Evolutionary conservation across 768 basidiomycete genomes (phyloP), one percentile per base, ranked within the genome.

Genomic region (Kwoniella mangroviensis): DNA sequence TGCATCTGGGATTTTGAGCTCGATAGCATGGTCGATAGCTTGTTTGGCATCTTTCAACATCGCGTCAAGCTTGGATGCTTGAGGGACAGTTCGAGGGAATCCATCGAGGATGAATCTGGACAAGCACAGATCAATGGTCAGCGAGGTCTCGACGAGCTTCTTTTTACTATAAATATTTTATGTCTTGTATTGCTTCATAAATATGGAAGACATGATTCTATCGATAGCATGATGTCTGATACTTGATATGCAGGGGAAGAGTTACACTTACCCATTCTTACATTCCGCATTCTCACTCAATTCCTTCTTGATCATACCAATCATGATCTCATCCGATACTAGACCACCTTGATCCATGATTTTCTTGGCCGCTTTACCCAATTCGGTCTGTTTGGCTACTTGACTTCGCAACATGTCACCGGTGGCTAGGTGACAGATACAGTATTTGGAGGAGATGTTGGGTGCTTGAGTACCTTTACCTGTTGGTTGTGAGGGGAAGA

Each of bases 401-500:
- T 99, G 94, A 73, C 94, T 92, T 60, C 97, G 91, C 68, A 99
- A 87, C 94, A 99, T 96, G 86, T 99, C 97, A 21, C 97, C 97
- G 40, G 97, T 99, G 26, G 97, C 96, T 76, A 99, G 86, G 86
- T 99, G 97, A 86, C 97, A 99, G 55, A 99, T 89, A 81, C 94
- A 95, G 86, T 92, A 99, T 80, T 92, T 88, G 72, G 93, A 90
- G 63, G 90, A 89, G 85, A 99, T 94, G 82, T 87, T 88, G 5
- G 97, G 96, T 0, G 94, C 97, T 84, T 99, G 97, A 2, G 97
- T 99, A 28, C 97, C 97, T 87, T 99, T 99, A 75, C 96, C 96
- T 65, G 54, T 51, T 24, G 67, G 34, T 54, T n/a, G 53, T 45
- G 45, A 45, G 45, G 19, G 45, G 12, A 45, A 11, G 9, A 45